These are phyloP conservation scores for Yamadazyma kitorensis DNA, from an alignment of 805 yeast species.

Conservation along the genomic window DNA sequence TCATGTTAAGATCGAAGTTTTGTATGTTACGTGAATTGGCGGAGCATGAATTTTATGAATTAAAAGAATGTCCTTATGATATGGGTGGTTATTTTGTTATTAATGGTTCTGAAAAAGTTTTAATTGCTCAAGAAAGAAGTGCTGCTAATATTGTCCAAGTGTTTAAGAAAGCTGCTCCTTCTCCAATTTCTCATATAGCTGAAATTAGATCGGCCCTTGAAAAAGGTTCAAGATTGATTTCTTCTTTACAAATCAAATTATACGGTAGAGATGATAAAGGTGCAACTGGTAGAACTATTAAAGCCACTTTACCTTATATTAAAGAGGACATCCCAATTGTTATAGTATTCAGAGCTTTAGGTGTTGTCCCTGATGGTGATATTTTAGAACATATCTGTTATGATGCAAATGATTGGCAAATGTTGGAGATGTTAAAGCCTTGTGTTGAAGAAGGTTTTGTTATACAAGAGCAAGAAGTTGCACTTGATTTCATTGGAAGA, in stretches of 20 bases:
- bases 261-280: conserved; percentile 79
- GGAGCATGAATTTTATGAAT: conserved; percentile 90
- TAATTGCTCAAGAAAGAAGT: conserved; percentile 97
- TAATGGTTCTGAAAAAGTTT: conserved; percentile 96
- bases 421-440: conserved; percentile 98
- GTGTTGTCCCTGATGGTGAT: conserved; percentile 99
- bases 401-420: conserved; percentile 98
- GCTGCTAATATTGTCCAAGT: conserved; percentile 99
- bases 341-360: conserved; percentile 94
- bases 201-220: conserved; percentile 96
- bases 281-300: conserved; percentile 73
- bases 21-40: conserved; percentile 88
- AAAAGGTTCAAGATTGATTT: conserved; percentile 93
- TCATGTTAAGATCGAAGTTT: conserved; percentile 94
- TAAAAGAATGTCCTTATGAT: conserved; percentile 98
- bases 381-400: conserved; percentile 97
- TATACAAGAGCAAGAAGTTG: conserved; percentile 96
- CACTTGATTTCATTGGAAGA: conserved; percentile 96
- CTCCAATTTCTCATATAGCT: conserved; percentile 93
- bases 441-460: conserved; percentile 99
- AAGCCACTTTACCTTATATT: conserved; percentile 94
- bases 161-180: conserved; percentile 94
- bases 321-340: conserved; percentile 97
- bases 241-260: conserved; percentile 90
- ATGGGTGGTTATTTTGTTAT: conserved; percentile 99